Conservation (phyloP, 1,284 basidiomycete species). For the Cryptococcus neoformans region DNA sequence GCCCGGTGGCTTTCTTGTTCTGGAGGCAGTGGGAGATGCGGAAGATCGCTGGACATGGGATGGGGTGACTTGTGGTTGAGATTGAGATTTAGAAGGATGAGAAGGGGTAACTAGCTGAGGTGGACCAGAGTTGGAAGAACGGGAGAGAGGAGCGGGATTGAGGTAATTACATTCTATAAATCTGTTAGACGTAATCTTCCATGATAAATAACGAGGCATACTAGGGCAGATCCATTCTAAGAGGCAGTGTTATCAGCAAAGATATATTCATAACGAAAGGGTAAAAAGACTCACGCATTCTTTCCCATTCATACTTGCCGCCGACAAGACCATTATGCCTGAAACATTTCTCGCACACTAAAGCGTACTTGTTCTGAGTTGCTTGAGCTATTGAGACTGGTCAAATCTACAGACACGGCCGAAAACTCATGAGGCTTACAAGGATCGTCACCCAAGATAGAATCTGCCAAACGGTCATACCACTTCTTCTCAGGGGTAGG, state of each 20-base stretch:
- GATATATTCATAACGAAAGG: not conserved
- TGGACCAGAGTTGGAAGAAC: conserved; percentile 1
- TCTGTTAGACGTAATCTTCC: conserved; percentile 4
- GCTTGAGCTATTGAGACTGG: conserved; percentile 34
- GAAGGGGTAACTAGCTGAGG: not conserved
- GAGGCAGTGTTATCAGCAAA: conserved; percentile 3
- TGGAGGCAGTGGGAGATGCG: conserved; percentile 2
- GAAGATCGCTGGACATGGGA: conserved; percentile 3
- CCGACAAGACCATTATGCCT: conserved; percentile 91
- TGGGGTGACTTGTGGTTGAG: conserved; percentile 3
- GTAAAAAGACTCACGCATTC: conserved; percentile 71
- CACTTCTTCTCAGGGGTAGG: conserved; percentile 70
- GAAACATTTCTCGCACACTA: conserved; percentile 92
- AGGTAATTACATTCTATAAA: conserved; percentile 42
- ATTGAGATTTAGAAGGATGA: not conserved
- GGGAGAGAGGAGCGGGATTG: conserved; percentile 39
- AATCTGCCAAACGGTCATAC: conserved; percentile 86
- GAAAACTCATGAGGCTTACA: conserved; percentile 40
- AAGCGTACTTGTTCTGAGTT: conserved; percentile 67
- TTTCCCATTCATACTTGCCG: conserved; percentile 76
- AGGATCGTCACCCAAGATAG: conserved; percentile 79
- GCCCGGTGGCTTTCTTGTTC: conserved; percentile 9
- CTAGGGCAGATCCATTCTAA: conserved; percentile 48
- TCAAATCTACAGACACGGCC: not conserved
- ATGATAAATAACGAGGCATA: conserved; percentile 4